Evolutionary conservation across 352 stramenopile species (phyloP).

Genomic region (Elongisporangium anandrum): DNA sequence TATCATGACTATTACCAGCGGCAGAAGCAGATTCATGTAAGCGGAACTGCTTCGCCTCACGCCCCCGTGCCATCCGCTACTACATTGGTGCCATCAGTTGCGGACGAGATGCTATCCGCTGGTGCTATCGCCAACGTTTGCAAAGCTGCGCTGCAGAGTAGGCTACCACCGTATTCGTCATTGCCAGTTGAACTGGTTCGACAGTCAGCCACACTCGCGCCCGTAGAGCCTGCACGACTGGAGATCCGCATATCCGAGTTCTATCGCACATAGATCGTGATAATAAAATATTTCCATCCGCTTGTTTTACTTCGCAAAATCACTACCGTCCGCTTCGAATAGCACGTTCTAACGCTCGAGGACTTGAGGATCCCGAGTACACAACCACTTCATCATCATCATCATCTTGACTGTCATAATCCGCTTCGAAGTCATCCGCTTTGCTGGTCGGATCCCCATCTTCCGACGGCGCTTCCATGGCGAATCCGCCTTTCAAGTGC

Average conservation of each 20-base stretch:
- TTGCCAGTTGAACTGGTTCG: constrained; percentile 32
- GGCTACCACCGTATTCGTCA: constrained; percentile 31
- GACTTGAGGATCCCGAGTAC: background rate
- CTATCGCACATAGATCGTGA: constrained; percentile 19
- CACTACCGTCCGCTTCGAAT: background rate
- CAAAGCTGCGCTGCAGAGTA: constrained; percentile 25
- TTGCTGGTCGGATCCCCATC: background rate
- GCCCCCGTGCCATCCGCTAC: background rate
- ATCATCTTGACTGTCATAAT: background rate
- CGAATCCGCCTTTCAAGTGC: background rate
- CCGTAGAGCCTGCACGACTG: constrained; percentile 40
- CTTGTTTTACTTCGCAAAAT: constrained; percentile 1
- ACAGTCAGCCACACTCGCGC: constrained; percentile 22
- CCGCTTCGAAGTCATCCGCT: background rate
- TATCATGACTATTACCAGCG: constrained; percentile 52
- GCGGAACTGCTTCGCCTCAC: background rate
- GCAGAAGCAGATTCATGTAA: constrained; percentile 22
- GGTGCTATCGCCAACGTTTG: constrained; percentile 56
- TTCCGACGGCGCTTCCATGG: background rate
- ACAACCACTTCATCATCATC: background rate
- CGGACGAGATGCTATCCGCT: constrained; percentile 18
- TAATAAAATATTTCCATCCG: background rate
- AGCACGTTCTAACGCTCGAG: background rate
- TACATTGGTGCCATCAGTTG: background rate
- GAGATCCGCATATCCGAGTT: constrained; percentile 56